Conservation (phyloP, 2,329 filamentous ascomycete species). For the Cercospora sojina region DNA sequence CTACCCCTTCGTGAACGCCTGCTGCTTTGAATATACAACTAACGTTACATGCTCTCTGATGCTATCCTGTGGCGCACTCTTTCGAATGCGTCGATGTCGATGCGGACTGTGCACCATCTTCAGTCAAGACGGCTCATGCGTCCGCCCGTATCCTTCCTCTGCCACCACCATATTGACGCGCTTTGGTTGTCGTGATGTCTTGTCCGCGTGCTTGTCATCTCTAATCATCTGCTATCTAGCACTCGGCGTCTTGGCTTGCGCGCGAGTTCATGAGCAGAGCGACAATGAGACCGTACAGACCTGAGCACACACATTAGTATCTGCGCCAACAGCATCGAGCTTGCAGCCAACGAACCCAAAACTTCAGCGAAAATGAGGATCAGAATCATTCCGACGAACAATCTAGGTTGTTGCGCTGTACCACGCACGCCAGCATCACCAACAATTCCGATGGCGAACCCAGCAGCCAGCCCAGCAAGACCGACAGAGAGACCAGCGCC, state of each 20-base stretch:
- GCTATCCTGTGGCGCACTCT: conserved; percentile 18
- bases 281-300: conserved; percentile 98
- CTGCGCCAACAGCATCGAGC: not conserved
- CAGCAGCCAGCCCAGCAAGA: conserved; percentile 43
- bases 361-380: conserved; percentile 99
- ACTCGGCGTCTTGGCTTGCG: conserved; percentile 57
- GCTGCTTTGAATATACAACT: conserved; percentile 30
- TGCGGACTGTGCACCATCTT: conserved; percentile 8
- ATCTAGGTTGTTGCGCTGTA: conserved; percentile 77
- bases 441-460: conserved; percentile 55
- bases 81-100: conserved; percentile 8
- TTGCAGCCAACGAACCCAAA: conserved; percentile 64
- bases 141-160: not conserved
- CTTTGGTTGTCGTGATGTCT: conserved; percentile 29
- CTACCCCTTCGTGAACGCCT: conserved; percentile 24
- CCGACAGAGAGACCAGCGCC: conserved; percentile 53
- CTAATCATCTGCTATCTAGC: conserved; percentile 56
- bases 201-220: conserved; percentile 43
- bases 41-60: conserved; percentile 26
- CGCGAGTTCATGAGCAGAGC: conserved; percentile 99
- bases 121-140: not conserved
- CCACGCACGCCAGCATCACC: conserved; percentile 84
- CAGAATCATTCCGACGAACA: conserved; percentile 97
- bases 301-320: conserved; percentile 46
- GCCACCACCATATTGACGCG: conserved; percentile 14